Evolutionary conservation across 2,329 filamentous ascomycete genomes (phyloP).

Genomic region (Pyricularia pennisetigena): DNA sequence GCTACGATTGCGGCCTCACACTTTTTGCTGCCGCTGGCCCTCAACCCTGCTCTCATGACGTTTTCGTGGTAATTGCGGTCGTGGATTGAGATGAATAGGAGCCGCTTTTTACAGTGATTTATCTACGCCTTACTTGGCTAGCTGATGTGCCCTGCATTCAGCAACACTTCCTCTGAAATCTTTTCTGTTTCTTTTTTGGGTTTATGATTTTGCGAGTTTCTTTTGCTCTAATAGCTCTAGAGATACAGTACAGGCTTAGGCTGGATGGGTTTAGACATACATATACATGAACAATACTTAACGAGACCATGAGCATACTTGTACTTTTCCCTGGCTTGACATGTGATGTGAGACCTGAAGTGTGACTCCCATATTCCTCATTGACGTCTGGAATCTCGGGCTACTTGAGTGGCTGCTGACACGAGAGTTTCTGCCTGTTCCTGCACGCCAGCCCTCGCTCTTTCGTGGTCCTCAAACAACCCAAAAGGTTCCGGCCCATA

Average conservation of each 20-base stretch:
- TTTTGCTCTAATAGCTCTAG: background rate
- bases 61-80: slow-evolving; percentile 54
- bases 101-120: background rate
- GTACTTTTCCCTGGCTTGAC: too few species aligned
- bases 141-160: background rate
- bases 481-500: background rate
- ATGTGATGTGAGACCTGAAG: too few species aligned
- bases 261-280: background rate
- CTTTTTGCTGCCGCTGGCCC: slow-evolving; percentile 59
- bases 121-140: background rate
- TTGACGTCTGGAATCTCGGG: too few species aligned
- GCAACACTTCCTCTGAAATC: background rate
- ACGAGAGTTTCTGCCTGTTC: too few species aligned
- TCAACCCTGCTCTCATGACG: slow-evolving; percentile 73
- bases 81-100: background rate
- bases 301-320: background rate
- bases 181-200: background rate
- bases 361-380: too few species aligned
- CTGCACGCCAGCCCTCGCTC: too few species aligned
- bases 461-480: background rate
- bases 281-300: background rate
- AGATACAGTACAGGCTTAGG: background rate
- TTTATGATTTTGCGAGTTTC: background rate
- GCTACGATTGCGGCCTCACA: slow-evolving; percentile 60
- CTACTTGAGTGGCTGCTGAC: too few species aligned